Percentiles rank a stretch among this genome's conserved stretches.
Conservation (phyloP, 768 basidiomycete species). For the Lyophyllum decastes region DNA sequence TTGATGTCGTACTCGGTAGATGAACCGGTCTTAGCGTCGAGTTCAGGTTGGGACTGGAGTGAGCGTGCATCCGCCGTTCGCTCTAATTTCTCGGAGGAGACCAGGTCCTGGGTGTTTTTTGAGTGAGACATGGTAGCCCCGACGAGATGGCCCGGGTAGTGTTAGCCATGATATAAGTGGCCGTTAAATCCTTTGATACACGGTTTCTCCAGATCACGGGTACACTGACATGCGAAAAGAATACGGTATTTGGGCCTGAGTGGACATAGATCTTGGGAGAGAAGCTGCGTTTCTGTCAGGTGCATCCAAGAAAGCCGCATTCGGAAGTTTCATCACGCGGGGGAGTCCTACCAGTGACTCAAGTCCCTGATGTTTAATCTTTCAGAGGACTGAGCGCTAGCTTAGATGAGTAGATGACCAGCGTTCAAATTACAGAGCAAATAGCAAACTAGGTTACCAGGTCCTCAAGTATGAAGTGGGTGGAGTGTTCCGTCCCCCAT, state of each 20-base stretch:
- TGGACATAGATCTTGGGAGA: background rate
- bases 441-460: too few relatives aligned
- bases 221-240: background rate
- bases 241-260: background rate
- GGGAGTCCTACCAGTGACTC: too few relatives aligned
- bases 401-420: too few relatives aligned
- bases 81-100: background rate
- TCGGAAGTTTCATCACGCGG: too few relatives aligned
- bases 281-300: background rate
- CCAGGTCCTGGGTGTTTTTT: background rate
- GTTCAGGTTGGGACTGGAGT: background rate
- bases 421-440: too few relatives aligned
- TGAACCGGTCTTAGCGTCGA: background rate
- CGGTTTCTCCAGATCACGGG: background rate
- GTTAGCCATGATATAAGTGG: background rate
- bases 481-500: too few relatives aligned
- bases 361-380: too few relatives aligned
- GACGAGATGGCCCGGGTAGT: background rate
- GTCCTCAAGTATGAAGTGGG: too few relatives aligned
- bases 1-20: slow-evolving; percentile 7
- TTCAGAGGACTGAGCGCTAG: too few relatives aligned
- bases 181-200: background rate
- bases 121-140: background rate
- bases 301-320: too few relatives aligned
- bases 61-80: background rate